Evolutionary conservation across 1,284 basidiomycete species (phyloP).

Genomic region (Melampsora larici-populina): DNA sequence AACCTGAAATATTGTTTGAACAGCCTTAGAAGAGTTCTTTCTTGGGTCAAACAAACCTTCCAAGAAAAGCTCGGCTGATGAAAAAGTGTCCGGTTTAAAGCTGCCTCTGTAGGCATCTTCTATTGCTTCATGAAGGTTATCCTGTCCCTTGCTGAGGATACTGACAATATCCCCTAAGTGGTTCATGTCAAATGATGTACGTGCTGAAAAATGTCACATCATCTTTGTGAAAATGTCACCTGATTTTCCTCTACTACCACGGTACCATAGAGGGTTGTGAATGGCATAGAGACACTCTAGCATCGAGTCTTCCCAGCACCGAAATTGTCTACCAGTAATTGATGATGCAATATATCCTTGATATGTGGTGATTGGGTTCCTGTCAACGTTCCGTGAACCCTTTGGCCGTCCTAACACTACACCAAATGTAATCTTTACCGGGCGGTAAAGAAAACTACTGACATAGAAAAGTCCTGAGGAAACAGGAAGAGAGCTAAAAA

Average conservation of each 20-base stretch:
- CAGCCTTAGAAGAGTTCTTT: not conserved
- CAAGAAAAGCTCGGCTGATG: not conserved
- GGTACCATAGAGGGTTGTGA: not conserved
- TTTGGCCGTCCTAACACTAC: no score
- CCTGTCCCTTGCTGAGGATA: not conserved
- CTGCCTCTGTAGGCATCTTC: not conserved
- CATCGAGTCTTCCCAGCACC: conserved; percentile 2
- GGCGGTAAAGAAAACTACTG: no score
- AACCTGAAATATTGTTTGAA: not conserved
- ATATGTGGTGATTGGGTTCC: no score
- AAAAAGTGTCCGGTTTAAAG: not conserved
- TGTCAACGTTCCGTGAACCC: no score
- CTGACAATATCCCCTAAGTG: not conserved
- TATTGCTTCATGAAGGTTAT: not conserved
- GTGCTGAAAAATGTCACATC: not conserved
- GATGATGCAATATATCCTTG: no score
- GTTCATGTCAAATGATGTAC: not conserved
- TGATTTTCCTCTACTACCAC: not conserved
- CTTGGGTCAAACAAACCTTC: not conserved
- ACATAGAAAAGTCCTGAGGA: no score
- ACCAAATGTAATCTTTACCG: no score
- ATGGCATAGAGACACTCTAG: not conserved
- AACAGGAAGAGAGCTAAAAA: no score
- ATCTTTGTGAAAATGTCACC: not conserved
- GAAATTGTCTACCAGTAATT: not conserved